Percentiles rank a stretch among this genome's conserved stretches.
phyloP scores from a whole-genome alignment of 2,329 filamentous ascomycete genomes.

The Diaporthe aspalathi region DNA sequence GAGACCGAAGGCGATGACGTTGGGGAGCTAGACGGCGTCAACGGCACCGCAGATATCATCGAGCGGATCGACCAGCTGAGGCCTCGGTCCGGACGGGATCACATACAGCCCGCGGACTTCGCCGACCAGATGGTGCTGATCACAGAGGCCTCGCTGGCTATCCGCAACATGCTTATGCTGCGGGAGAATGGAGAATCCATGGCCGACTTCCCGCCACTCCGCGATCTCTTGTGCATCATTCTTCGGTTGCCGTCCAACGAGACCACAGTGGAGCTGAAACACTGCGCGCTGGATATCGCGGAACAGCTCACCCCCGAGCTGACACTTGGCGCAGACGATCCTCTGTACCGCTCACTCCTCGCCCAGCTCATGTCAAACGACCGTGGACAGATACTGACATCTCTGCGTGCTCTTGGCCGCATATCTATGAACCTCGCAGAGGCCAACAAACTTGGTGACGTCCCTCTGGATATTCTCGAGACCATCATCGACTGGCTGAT shows the following conservation, averaged over 20 bases:
- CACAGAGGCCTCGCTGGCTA: slow-evolving; percentile 86
- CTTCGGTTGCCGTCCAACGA: slow-evolving; percentile 81
- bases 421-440: slow-evolving; percentile 89
- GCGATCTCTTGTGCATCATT: slow-evolving; percentile 85
- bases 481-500: slow-evolving; percentile 79
- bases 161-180: slow-evolving; percentile 96
- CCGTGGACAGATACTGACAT: slow-evolving; percentile 82
- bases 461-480: slow-evolving; percentile 74
- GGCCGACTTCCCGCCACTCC: slow-evolving; percentile 77
- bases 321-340: slow-evolving; percentile 76
- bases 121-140: slow-evolving; percentile 78
- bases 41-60: slow-evolving; percentile 79
- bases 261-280: slow-evolving; percentile 83
- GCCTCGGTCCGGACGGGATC: slow-evolving; percentile 70
- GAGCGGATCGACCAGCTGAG: slow-evolving; percentile 75
- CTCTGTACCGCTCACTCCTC: slow-evolving; percentile 82
- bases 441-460: slow-evolving; percentile 78
- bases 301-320: slow-evolving; percentile 90
- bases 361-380: slow-evolving; percentile 75
- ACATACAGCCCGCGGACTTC: slow-evolving; percentile 79
- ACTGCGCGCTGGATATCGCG: slow-evolving; percentile 90
- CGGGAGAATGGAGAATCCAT: slow-evolving; percentile 88
- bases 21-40: slow-evolving; percentile 62
- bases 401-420: slow-evolving; percentile 83
- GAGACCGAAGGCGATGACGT: slow-evolving; percentile 65